These are phyloP conservation scores for Trypethelium eluteriae DNA, from an alignment of 495 filamentous ascomycete species.

Conservation along the genomic window DNA sequence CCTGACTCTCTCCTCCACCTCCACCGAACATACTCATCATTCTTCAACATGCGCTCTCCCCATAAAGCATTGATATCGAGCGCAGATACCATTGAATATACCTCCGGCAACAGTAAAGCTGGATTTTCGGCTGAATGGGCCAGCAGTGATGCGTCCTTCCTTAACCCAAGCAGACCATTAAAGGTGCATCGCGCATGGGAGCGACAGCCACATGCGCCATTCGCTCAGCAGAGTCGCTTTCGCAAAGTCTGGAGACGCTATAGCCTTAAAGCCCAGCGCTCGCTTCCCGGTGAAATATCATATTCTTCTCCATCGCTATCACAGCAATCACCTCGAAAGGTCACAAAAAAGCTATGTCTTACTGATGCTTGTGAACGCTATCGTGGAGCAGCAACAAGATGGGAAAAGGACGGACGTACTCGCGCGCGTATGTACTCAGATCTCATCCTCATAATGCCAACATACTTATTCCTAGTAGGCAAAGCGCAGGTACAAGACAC, in stretches of 20 bases:
- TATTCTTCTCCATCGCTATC: background rate
- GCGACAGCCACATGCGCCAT: slow-evolving; percentile 27
- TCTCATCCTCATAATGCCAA: background rate
- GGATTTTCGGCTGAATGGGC: background rate
- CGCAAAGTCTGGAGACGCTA: slow-evolving; percentile 36
- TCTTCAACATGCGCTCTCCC: background rate
- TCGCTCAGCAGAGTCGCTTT: slow-evolving; percentile 21
- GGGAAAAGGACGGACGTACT: background rate
- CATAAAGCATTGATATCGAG: background rate
- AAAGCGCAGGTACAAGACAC: background rate
- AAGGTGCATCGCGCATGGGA: slow-evolving; percentile 36
- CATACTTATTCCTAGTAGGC: background rate
- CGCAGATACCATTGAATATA: background rate
- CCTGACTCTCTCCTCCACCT: background rate
- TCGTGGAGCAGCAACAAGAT: background rate
- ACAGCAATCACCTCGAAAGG: slow-evolving; percentile 8
- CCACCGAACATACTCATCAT: background rate
- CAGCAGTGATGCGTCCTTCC: background rate
- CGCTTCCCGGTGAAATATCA: background rate
- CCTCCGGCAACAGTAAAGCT: background rate
- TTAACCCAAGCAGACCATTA: background rate
- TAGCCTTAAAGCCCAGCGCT: background rate
- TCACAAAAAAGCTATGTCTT: slow-evolving; percentile 6
- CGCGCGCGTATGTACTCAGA: background rate
- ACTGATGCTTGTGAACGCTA: background rate